These are phyloP conservation scores for Pythium pectinolyticum DNA, from an alignment of 352 stramenopile genomes.

Conservation along the genomic window DNA sequence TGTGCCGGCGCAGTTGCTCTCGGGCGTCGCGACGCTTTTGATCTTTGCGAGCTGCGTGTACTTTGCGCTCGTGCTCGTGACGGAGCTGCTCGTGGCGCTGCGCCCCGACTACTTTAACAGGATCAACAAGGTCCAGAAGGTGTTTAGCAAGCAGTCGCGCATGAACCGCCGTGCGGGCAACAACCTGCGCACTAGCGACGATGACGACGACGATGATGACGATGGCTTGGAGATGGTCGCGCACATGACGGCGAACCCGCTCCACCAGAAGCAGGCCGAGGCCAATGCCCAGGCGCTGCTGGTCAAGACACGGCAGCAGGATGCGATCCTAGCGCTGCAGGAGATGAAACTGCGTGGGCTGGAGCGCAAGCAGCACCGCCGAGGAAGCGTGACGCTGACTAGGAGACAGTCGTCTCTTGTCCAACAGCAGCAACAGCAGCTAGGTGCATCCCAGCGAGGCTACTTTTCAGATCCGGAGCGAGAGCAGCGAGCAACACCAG, in stretches of 20 bases:
- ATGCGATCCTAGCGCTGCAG: slow-evolving; percentile 51
- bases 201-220: slow-evolving; percentile 40
- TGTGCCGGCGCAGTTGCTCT: slow-evolving; percentile 51
- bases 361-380: slow-evolving; percentile 29
- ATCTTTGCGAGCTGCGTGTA: slow-evolving; percentile 59
- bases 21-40: slow-evolving; percentile 49
- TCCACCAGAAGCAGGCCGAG: slow-evolving; percentile 53
- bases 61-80: slow-evolving; percentile 62
- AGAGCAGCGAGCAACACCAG: not conserved
- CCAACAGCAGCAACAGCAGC: not conserved
- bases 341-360: slow-evolving; percentile 51
- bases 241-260: slow-evolving; percentile 64
- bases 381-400: slow-evolving; percentile 33
- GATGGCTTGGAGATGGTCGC: slow-evolving; percentile 67
- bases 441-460: not conserved
- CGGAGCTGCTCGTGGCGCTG: slow-evolving; percentile 61
- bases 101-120: slow-evolving; percentile 60
- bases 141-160: slow-evolving; percentile 45
- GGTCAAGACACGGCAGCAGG: slow-evolving; percentile 43
- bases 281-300: slow-evolving; percentile 33
- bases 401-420: slow-evolving; percentile 1
- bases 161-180: slow-evolving; percentile 24
- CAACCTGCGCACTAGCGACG: too few relatives aligned
- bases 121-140: slow-evolving; percentile 62
- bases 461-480: slow-evolving; percentile 28